These are phyloP conservation scores for Agaricus subrufescens DNA, from an alignment of 768 basidiomycete species.

Conservation along the genomic window DNA sequence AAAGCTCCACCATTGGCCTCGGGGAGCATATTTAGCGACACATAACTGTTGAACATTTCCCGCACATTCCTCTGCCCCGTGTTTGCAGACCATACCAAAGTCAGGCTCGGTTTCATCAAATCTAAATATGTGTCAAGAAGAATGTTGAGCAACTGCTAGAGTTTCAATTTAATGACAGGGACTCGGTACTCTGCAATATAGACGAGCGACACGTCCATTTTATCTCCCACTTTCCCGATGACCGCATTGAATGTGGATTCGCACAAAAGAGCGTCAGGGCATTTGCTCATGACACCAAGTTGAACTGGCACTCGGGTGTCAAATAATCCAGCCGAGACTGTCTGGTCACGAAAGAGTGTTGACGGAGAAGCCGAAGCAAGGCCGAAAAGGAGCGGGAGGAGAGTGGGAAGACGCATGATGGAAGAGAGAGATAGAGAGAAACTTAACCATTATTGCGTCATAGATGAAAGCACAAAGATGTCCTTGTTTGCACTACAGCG, in stretches of 20 bases:
- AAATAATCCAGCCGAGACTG: slow-evolving; percentile 1
- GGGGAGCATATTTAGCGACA: slow-evolving; percentile 53
- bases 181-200: slow-evolving; percentile 68
- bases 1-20: slow-evolving; percentile 76
- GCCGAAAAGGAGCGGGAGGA: slow-evolving; percentile 5
- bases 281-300: slow-evolving; percentile 50
- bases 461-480: slow-evolving; percentile 8
- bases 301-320: slow-evolving; percentile 42
- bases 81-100: slow-evolving; percentile 80
- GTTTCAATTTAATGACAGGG: slow-evolving; percentile 11
- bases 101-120: slow-evolving; percentile 57
- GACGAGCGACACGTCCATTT: slow-evolving; percentile 63
- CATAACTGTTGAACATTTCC: slow-evolving; percentile 92
- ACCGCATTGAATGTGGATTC: slow-evolving; percentile 76
- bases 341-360: slow-evolving; percentile 10
- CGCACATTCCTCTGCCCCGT: slow-evolving; percentile 77
- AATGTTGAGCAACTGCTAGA: neutral
- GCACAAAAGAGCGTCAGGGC: slow-evolving; percentile 82
- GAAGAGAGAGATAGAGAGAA: neutral
- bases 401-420: slow-evolving; percentile 1
- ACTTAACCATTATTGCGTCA: slow-evolving; percentile 20
- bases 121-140: slow-evolving; percentile 28
- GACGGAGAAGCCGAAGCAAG: slow-evolving; percentile 7
- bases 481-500: too few species aligned
- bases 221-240: slow-evolving; percentile 52